A percentile compares a stretch with the other conserved stretches of the same genome.
Conservation (phyloP, 805 yeast genomes). For the Saccharomycopsis oosterbeekiorum region DNA sequence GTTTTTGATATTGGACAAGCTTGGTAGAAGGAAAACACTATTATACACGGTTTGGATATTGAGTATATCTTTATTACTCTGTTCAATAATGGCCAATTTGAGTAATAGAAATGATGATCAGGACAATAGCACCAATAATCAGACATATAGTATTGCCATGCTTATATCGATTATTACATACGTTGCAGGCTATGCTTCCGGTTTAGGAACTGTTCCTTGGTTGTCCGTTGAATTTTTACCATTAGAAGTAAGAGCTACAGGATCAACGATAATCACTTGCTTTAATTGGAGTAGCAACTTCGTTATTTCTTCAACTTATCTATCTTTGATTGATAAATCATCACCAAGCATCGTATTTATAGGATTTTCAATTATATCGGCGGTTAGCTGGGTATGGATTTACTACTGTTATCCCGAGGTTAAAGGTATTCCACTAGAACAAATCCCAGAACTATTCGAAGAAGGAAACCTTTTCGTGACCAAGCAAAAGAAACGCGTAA, state of each 20-base stretch:
- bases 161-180: constrained; percentile 27
- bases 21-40: constrained; percentile 45
- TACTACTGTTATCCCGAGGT: constrained; percentile 36
- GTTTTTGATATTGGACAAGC: constrained; percentile 36
- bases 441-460: constrained; percentile 31
- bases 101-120: not conserved
- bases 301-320: constrained; percentile 28
- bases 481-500: not conserved
- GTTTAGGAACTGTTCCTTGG: constrained; percentile 38
- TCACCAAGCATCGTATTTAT: constrained; percentile 28
- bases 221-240: constrained; percentile 36
- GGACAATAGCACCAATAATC: not conserved
- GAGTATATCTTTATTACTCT: constrained; percentile 27
- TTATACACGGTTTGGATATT: constrained; percentile 33
- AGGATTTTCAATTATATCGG: constrained; percentile 27
- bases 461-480: constrained; percentile 22
- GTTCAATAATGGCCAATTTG: constrained; percentile 13
- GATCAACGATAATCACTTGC: constrained; percentile 33
- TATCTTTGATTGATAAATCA: constrained; percentile 25
- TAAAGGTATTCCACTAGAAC: constrained; percentile 34
- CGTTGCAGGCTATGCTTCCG: constrained; percentile 35
- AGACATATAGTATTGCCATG: constrained; percentile 18
- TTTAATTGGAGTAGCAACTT: constrained; percentile 34
- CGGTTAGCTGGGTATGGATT: constrained; percentile 31
- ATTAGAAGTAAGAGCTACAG: constrained; percentile 32